Evolutionary conservation across 768 basidiomycete genomes (phyloP), one percentile per base, ranked within the genome.

Genomic region (Neoboletus magnificus): DNA sequence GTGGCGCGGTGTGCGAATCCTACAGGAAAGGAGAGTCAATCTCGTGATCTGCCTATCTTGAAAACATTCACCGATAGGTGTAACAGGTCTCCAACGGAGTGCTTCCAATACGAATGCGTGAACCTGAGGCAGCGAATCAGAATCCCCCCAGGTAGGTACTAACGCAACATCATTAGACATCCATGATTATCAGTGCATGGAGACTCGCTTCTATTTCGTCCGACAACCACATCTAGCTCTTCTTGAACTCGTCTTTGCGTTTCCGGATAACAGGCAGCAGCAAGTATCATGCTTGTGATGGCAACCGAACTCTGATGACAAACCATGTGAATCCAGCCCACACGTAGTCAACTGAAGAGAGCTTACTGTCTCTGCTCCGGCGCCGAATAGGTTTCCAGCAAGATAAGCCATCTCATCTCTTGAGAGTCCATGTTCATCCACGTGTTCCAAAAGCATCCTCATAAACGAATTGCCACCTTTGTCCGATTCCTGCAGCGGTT

Each of bases 1-100:
- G 83, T 86, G 0, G 84, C 78, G 13, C 79, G 78, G 58, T 89
- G 87, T 1, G 81, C 73, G 54, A 86, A 82, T 0, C 85, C 67
- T 68, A 16, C 4, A 29, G 2, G n/a, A 45, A 32, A 15, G 7
- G 15, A 25, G 6, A 9, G 27, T 56, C 22, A 49, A 36, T 29
- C 16, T 22, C 32, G 7, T n/a, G 9, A 13, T 5, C 3, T 4
- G 3, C 2, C 1, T 15, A 5, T 10, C 37, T 16, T 22, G 1
- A 22, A 51, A 35, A 3, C 12, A 50, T 45, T 52, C 11, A 64
- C 74, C 73, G 20, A 61, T 54, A 1, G 68, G 58, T 0, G 52
- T 56, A 2, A 73, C 54, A 3, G 73, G 71, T 40, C 73, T 60
- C 76, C 75, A 76, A 5, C 76, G 65, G 40, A 67, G 69, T 1